Evolutionary conservation across 176 grass and related monocot genomes (phyloP), one percentile per base, ranked within the genome.

Genomic region (Metroxylon sagu): DNA sequence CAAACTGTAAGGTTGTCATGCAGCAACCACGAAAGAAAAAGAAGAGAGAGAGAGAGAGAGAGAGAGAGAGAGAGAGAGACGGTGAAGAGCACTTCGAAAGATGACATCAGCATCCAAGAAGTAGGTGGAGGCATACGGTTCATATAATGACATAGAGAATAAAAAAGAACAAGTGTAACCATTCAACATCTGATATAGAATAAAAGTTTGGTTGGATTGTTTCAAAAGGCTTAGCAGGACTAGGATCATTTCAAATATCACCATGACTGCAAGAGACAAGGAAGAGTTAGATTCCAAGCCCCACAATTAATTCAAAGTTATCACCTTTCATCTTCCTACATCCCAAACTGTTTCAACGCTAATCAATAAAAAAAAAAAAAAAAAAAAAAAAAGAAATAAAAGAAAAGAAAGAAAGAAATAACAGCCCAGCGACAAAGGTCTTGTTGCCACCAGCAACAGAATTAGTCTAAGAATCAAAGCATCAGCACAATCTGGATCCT

Each of bases 401-500:
- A 25, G 3, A 25, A 6, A 0, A 25, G 3, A 25, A 6, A 56
- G 10, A 56, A 6, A 56, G 14, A 17, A 18, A 14, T 19, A 10
- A 3, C 7, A 56, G 19, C 5, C 3, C 16, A 14, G 18, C 19
- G 12, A 14, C 23, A 12, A 56, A 56, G 18, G 19, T 56, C 18
- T 14, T 56, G 18, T 56, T 56, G 53, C 53, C 53, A 56, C 53
- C 53, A 25, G 53, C 53, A 55, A 23, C 5, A 55, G 53, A 55
- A 39, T 39, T 39, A 10, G 31, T 10, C 31, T 39, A 7, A 55
- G 21, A 55, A 55, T 19, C 16, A n/a, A 55, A 55, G 53, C 53
- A 55, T 55, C 53, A 21, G 16, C 19, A 56, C 1, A 18, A 56
- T 4, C 23, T 56, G 8, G 18, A 56, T 56, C 53, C 12, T 56